phyloP scores from a whole-genome alignment of 225 moss, liverwort and hornwort species.

The Bryoerythrophyllum caledonicum region DNA sequence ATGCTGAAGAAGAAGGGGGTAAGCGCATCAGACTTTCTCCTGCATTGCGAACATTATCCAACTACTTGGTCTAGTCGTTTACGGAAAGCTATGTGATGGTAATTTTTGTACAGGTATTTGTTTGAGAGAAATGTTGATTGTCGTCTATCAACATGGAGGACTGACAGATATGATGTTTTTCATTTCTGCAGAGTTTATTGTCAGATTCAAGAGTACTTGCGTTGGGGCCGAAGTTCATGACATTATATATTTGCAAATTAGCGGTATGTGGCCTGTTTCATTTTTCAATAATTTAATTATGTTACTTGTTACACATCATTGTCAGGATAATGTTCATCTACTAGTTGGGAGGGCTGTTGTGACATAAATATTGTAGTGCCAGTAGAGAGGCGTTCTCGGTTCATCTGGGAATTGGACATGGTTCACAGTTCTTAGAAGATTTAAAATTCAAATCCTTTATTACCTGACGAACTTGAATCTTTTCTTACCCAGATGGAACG shows the following conservation, averaged over 20 bases:
- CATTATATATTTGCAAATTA: conserved; percentile 82
- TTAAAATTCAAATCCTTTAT: not conserved
- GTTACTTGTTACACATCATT: not conserved
- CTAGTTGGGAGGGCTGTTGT: not conserved
- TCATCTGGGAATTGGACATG: not conserved
- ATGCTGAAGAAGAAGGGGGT: conserved; percentile 92
- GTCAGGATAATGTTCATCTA: not conserved
- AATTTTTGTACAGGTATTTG: not conserved
- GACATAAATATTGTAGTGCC: not conserved
- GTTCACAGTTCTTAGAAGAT: not conserved
- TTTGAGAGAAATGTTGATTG: not conserved
- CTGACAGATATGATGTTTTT: conserved; percentile 7
- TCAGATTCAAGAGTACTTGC: conserved; percentile 93
- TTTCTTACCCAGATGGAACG: conserved; percentile 79
- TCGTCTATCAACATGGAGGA: not conserved
- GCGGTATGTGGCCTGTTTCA: conserved; percentile 57
- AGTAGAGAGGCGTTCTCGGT: not conserved
- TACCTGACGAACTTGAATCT: conserved; percentile 3
- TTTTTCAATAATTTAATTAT: not conserved
- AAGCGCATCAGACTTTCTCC: not conserved
- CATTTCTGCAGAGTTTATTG: conserved; percentile 62
- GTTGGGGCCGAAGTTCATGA: conserved; percentile 96
- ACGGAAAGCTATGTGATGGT: not conserved
- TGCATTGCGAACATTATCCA: not conserved
- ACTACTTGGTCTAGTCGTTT: not conserved